Base-by-base conservation (phyloP, 805 yeast species). In the Myxozyma sirexii region DNA sequence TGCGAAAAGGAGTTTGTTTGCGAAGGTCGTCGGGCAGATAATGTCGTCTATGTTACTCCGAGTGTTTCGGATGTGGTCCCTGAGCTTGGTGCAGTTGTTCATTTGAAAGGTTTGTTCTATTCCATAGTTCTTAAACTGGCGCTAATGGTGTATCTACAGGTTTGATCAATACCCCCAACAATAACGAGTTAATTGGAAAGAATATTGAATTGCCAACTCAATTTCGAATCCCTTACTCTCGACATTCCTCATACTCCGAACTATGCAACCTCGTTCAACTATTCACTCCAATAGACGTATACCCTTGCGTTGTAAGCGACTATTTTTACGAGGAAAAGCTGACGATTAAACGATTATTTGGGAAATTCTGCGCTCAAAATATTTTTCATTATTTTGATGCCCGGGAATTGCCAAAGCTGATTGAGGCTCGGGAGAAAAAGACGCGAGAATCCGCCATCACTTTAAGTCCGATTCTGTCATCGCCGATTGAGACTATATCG, bases 211-310 rank as follows among this genome's bases (percentile, higher is more conserved):
- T 80, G 6, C 78, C 79, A 0, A n/a, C n/a, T n/a, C 67, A 65
- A n/a, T 75, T 73, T 1, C 70, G 70, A 47, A 71, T 77, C 15
- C 66, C 78, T 6, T 81, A 76, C 63, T 79, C 82, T 3, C 67
- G 83, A 44, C 84, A 81, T 60, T 79, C 83, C 1, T 78, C 83
- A 1, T 81, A 74, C 57, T 50, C 72, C 6, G 84, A 81, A 62
- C 69, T 74, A 15, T 59, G 69, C 17, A 56, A 71, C 8, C 74
- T 81, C 12, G 66, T 80, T 1, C 60, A 69, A 4, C 42, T 70
- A 33, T 76, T 81, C 53, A 68, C 59, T 8, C 81, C 82, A 0
- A 64, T 56, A 12, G 78, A 78, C 49, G 80, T 80, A 0, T 79
- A 72, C 50, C 83, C 83, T 0, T 76, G 79, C 48, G 73, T 72